Base-by-base conservation (phyloP, 768 basidiomycete species). In the Trametes cubensis region DNA sequence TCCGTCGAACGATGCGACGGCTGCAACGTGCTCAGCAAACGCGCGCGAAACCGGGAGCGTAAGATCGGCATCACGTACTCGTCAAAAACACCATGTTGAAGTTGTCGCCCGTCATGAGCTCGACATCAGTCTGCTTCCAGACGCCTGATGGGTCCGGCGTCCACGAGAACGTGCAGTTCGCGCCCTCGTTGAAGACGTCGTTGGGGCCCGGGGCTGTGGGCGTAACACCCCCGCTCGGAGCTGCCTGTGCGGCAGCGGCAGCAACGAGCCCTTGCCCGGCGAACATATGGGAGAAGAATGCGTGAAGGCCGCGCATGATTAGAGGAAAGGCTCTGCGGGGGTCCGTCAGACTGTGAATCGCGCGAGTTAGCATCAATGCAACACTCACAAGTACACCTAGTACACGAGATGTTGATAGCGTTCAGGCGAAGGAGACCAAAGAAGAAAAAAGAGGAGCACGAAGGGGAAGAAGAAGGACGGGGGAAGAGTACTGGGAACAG, bases 81-180 rank as follows among this genome's bases (percentile, higher is more conserved):
- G 54, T 57, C 25, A 93, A 62, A 67, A 79, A 82, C 41, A 85
- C 71, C 90, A 93, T 93, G 46, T 80, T 64, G 55, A 81, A 74
- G 76, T 94, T 93, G 69, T 80, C 71, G 2, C 92, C 92, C 1
- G 88, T 87, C 90, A 91, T 93, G 72, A 94, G 82, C 72, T 91
- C 78, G 61, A 94, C 89, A 63, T 79, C 74, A 83, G 88, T 91
- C 60, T 77, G 73, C 70, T 82, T 85, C 92, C 92, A 94, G 18
- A 62, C 65, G 25, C 85, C 85, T 8, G 81, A 80, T 4, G 74
- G 60, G 68, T 92, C 90, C 4, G 77, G 80, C 0, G 69, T 69
- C 92, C 92, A 94, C 8, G 71, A 68, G 46, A 88, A 78, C 25
- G 71, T 66, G 69, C 91, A 94, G 1, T 74, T 68, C 6, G 71